A percentile compares a stretch with the other conserved stretches of the same genome.
phyloP scores from a whole-genome alignment of 1,139 yeast genomes.

The Meyerozyma athensensis region DNA sequence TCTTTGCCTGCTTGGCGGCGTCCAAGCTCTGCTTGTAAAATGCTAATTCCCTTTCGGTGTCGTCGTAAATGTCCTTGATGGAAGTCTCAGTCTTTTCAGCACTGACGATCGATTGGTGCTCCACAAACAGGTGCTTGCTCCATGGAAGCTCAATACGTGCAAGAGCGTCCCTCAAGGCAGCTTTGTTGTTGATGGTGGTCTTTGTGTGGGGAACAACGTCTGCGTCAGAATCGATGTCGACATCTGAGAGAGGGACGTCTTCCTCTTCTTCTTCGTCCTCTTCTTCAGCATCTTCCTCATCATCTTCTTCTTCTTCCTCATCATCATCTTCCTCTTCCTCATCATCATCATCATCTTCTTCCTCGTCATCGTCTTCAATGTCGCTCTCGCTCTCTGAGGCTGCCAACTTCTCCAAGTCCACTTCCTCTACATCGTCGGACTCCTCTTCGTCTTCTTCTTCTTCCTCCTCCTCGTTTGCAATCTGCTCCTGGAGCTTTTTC shows the following conservation, averaged over 20 bases:
- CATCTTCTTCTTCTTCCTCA: constrained; percentile 41
- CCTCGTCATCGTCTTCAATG: constrained; percentile 36
- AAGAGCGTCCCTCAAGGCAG: constrained; percentile 65
- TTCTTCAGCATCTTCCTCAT: constrained; percentile 30
- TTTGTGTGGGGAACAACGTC: constrained; percentile 88
- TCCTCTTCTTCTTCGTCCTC: constrained; percentile 48
- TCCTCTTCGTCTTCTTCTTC: constrained; percentile 26
- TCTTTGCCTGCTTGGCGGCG: constrained; percentile 74
- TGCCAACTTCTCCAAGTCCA: constrained; percentile 54
- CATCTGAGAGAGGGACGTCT: constrained; percentile 73
- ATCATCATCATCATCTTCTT: constrained; percentile 35
- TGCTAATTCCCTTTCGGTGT: constrained; percentile 67
- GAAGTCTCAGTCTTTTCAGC: constrained; percentile 54
- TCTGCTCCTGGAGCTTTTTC: constrained; percentile 41
- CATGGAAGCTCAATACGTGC: constrained; percentile 70
- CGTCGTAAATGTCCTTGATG: constrained; percentile 90
- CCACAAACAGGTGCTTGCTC: constrained; percentile 68
- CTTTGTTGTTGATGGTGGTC: constrained; percentile 68
- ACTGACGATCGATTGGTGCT: constrained; percentile 73
- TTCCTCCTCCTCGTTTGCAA: constrained; percentile 11
- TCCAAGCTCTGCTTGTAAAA: constrained; percentile 84
- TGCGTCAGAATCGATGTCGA: constrained; percentile 78
- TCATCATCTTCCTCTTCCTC: constrained; percentile 42
- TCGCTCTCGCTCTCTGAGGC: constrained; percentile 45
- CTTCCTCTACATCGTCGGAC: constrained; percentile 29